Conservation (phyloP, 2,329 filamentous ascomycete species). For the Neoscytalidium dimidiatum region DNA sequence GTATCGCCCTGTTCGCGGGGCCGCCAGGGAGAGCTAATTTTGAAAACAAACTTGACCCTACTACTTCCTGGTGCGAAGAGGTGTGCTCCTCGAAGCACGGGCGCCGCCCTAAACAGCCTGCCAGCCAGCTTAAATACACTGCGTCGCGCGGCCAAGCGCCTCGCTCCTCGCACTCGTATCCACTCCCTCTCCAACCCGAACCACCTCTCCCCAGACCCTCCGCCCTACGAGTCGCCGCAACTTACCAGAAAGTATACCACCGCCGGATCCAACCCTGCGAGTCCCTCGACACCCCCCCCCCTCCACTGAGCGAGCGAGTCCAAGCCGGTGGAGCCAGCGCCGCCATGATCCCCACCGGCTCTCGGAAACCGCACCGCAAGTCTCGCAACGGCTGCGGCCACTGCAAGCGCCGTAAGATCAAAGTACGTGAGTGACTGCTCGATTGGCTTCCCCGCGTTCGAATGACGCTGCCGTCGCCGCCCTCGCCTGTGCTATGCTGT, state of each 20-base stretch:
- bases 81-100: background rate
- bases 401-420: conserved; percentile 19
- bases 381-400: conserved; percentile 17
- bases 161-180: background rate
- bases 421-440: background rate
- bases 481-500: background rate
- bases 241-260: background rate
- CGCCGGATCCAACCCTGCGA: background rate
- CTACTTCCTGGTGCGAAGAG: background rate
- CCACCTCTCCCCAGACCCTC: background rate
- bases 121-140: background rate
- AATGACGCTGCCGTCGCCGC: background rate
- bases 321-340: background rate
- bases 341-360: conserved; percentile 11
- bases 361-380: conserved; percentile 17
- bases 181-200: background rate
- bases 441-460: background rate
- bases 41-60: background rate
- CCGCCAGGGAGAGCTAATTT: background rate
- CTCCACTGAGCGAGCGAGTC: background rate
- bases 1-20: background rate
- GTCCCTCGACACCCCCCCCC: background rate
- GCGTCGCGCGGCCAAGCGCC: background rate
- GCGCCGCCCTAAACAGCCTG: background rate
- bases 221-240: background rate